Evolutionary conservation across 805 yeast species (phyloP).

Genomic region (Yarrowia keelungensis): DNA sequence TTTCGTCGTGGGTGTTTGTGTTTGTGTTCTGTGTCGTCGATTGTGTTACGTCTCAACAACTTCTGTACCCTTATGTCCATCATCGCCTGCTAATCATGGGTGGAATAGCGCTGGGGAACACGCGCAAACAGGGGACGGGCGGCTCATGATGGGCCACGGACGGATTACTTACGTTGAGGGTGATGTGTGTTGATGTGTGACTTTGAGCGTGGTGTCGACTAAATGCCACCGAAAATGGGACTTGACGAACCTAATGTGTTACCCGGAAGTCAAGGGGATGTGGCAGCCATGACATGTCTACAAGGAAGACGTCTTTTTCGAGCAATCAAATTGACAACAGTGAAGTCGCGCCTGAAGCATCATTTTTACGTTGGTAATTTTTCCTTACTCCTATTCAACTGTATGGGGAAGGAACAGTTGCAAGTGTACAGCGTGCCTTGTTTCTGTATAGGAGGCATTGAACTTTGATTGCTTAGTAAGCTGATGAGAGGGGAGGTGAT

Average conservation of each 20-base stretch:
- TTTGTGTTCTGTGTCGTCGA: not conserved
- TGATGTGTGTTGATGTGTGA: conserved; percentile 8
- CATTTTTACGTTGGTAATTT: no score
- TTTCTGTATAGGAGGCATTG: no score
- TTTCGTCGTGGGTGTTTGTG: not conserved
- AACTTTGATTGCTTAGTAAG: no score
- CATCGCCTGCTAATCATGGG: not conserved
- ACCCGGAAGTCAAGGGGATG: not conserved
- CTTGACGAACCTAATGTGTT: conserved; percentile 24
- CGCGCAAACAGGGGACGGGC: not conserved
- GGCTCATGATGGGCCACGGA: conserved; percentile 25
- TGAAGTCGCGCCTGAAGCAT: no score
- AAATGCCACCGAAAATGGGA: conserved; percentile 33
- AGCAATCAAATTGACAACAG: no score
- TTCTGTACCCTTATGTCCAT: conserved; percentile 16
- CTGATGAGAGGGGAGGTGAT: no score
- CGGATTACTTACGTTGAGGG: conserved; percentile 36
- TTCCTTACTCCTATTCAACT: no score
- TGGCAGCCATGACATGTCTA: no score
- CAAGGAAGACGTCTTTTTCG: no score
- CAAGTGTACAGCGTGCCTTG: no score
- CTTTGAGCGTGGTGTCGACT: conserved; percentile 8
- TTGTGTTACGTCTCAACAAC: conserved; percentile 22
- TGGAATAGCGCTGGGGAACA: not conserved
- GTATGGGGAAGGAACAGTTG: no score